These are phyloP conservation scores for Lasiodiplodia gonubiensis DNA, from an alignment of 2,329 filamentous ascomycete species.

Conservation along the genomic window DNA sequence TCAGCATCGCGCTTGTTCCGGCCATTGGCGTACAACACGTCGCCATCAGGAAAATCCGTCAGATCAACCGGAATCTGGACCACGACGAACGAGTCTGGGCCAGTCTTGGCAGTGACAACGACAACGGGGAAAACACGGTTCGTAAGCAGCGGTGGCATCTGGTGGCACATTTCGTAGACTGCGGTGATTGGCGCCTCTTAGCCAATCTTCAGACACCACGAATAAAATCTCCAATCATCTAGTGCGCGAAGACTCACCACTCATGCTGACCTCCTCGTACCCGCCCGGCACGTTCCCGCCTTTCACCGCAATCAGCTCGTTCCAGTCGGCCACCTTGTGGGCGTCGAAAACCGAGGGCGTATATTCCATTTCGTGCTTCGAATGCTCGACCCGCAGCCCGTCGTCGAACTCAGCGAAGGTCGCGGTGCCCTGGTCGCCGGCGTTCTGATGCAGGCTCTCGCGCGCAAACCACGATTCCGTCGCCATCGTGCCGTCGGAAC, in stretches of 20 bases:
- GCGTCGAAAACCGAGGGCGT: slow-evolving; percentile 62
- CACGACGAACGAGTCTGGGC: slow-evolving; percentile 37
- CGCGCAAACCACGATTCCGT: slow-evolving; percentile 69
- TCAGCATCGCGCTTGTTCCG: slow-evolving; percentile 29
- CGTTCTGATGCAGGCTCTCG: slow-evolving; percentile 65
- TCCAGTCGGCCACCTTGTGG: slow-evolving; percentile 52
- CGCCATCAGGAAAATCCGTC: slow-evolving; percentile 38
- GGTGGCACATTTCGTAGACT: slow-evolving; percentile 70
- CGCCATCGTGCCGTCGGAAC: slow-evolving; percentile 46
- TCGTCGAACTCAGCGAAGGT: slow-evolving; percentile 67
- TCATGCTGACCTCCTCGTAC: slow-evolving; percentile 45
- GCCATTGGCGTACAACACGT: slow-evolving; percentile 39
- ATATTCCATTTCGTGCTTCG: slow-evolving; percentile 62
- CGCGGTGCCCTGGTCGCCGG: slow-evolving; percentile 59
- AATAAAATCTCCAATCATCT: neutral
- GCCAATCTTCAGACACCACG: neutral
- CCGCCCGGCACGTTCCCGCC: slow-evolving; percentile 35
- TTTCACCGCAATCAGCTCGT: slow-evolving; percentile 29
- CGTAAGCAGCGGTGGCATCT: slow-evolving; percentile 63
- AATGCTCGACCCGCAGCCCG: slow-evolving; percentile 65
- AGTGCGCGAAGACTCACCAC: slow-evolving; percentile 37
- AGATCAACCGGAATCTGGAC: slow-evolving; percentile 47
- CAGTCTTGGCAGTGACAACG: slow-evolving; percentile 58
- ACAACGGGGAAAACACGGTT: slow-evolving; percentile 71
- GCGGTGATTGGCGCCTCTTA: neutral